Evolutionary conservation across 2,329 filamentous ascomycete species (phyloP), one percentile per base, ranked within the genome.

Genomic region (Alternaria longipes): DNA sequence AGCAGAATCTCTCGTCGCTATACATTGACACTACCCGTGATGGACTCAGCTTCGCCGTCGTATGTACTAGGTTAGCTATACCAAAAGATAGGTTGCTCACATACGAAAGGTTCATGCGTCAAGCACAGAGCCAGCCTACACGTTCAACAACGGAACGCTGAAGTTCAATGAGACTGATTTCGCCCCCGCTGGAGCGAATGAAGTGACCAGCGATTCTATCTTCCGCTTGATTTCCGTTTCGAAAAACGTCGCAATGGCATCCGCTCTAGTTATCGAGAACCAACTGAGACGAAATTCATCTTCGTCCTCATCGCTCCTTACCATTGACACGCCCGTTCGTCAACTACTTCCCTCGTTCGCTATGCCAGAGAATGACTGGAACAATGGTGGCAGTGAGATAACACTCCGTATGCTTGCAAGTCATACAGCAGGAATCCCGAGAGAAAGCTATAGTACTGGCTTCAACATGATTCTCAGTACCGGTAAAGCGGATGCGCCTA

Each of bases 391-490:
- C 8, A 73, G 69, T 26, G 73, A 75, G 9, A 76, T 77, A 30
- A 75, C 73, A 0, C 45, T 77, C 28, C 58, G 65, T 4, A 75
- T 77, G 73, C 62, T 76, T n/a, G 73, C 72, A 5, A 74, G 68
- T n/a, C 73, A 77, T 18, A 77, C 61, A 8, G 68, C 70, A 5
- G 74, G 74, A 1, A 47, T 76, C 8, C 62, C 73, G 8, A 44
- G 74, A 12, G 74, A 77, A 30, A 71, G 71, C n/a, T 77, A 72
- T 44, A 69, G 66, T 12, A 76, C 74, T 1, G 60, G 61, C 5
- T 77, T 76, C 59, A 72, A 77, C 38, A 68, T 74, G 64, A 57
- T 77, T 1, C 32, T 67, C 0, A 67, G 57, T 4, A 63, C 58
- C 1, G 68, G 71, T 1, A 75, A 71, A 47, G 74, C 70, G 3